Evolutionary conservation across 2,329 filamentous ascomycete genomes (phyloP), one percentile per base, ranked within the genome.

Genomic region (Zasmidium cellare): DNA sequence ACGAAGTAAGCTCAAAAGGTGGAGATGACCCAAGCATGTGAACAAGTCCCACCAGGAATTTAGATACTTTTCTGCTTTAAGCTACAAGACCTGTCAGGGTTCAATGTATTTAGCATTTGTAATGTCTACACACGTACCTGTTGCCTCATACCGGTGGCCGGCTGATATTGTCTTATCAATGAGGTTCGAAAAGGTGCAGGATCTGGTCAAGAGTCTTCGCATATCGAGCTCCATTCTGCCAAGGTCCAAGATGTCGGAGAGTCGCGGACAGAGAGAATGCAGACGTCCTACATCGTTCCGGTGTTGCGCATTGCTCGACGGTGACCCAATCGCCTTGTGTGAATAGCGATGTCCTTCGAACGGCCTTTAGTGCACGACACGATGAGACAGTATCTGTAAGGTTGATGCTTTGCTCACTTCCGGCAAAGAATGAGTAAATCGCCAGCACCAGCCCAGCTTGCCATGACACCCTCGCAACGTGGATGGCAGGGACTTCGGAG

Each of bases 141-240:
- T 28, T 28, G 25, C 6, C 25, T 28, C 6, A n/a, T n/a, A n/a
- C n/a, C n/a, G 25, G 11, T 11, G 11, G 5, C 11, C 25, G 25
- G 5, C 25, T 11, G 25, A 5, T 11, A 28, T 28, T 11, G 25
- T 28, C 25, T 28, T 11, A 28, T 52, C 50, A 46, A 46, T 25
- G 19, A 18, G 41, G n/a, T 22, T 54, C 51, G 19, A 19, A 20
- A 2, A 54, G 20, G 7, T 54, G 25, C 28, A 55, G 12, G 22
- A 55, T 46, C n/a, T 46, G 38, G 18, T 55, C 53, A 18, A 55
- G 53, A n/a, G 41, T 49, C 48, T 38, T 48, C 16, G 53, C 53
- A 23, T 47, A 55, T 11, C 44, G 46, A 16, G 24, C 53, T 22
- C 20, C 45, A n/a, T 19, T 35, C 31, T 24, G 45, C 53, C 53